These are phyloP conservation scores for Beauveria brongniartii DNA, from an alignment of 2,329 filamentous ascomycete species.

Conservation along the genomic window DNA sequence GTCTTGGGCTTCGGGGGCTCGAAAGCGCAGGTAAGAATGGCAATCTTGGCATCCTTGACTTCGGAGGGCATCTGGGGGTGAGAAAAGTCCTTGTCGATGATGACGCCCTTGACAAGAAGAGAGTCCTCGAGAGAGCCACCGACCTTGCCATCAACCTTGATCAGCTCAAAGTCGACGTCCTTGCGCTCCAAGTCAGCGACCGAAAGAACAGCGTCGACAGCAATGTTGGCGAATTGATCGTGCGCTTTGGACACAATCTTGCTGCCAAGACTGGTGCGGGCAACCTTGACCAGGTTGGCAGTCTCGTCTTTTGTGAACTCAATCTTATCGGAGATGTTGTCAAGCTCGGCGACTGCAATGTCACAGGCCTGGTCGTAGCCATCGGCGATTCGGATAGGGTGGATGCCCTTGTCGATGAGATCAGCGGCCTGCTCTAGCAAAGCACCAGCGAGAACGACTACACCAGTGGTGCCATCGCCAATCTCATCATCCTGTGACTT, in stretches of 20 bases:
- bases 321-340: slow-evolving; percentile 87
- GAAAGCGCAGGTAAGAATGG: slow-evolving; percentile 95
- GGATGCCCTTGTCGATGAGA: slow-evolving; percentile 98
- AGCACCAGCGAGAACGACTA: slow-evolving; percentile 90
- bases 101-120: slow-evolving; percentile 91
- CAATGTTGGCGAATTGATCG: slow-evolving; percentile 95
- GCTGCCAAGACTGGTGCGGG: slow-evolving; percentile 90
- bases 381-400: slow-evolving; percentile 96
- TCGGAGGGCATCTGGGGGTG: slow-evolving; percentile 98
- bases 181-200: slow-evolving; percentile 93
- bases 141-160: slow-evolving; percentile 98
- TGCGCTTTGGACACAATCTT: slow-evolving; percentile 99
- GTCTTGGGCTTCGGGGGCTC: slow-evolving; percentile 99
- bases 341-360: slow-evolving; percentile 85
- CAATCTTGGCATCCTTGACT: slow-evolving; percentile 91
- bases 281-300: slow-evolving; percentile 84
- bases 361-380: slow-evolving; percentile 97
- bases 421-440: slow-evolving; percentile 94
- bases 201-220: slow-evolving; percentile 91
- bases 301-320: slow-evolving; percentile 75
- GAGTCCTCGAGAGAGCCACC: slow-evolving; percentile 90
- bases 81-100: slow-evolving; percentile 99
- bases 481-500: slow-evolving; percentile 99
- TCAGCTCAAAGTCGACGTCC: slow-evolving; percentile 97
- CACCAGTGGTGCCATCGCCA: slow-evolving; percentile 94